Conservation (phyloP, 2,329 filamentous ascomycete genomes). For the Beauveria varroae region DNA sequence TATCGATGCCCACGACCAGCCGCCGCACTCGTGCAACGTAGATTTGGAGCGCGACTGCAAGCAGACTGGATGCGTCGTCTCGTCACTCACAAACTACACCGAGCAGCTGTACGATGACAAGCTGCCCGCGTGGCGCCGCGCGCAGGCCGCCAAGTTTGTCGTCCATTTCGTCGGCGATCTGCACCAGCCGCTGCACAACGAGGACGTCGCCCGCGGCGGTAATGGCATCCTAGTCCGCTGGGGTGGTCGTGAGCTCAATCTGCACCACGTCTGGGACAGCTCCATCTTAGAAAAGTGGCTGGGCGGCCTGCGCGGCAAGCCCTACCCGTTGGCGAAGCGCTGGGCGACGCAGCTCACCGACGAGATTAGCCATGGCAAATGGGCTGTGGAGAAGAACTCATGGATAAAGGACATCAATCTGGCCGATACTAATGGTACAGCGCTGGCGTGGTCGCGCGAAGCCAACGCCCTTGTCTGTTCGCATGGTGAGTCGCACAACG, state of each 20-base stretch:
- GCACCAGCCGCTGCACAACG: conserved; percentile 61
- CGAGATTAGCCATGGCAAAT: conserved; percentile 51
- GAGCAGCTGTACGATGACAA: conserved; percentile 39
- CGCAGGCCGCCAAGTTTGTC: conserved; percentile 58
- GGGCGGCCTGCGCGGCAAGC: conserved; percentile 43
- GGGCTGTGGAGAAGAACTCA: conserved; percentile 34
- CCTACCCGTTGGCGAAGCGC: conserved; percentile 40
- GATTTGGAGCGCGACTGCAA: conserved; percentile 56
- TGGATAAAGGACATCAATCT: conserved; percentile 55
- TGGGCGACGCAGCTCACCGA: conserved; percentile 51
- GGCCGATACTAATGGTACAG: conserved; percentile 44
- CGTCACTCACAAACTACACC: conserved; percentile 55
- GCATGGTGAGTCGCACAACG: conserved; percentile 38
- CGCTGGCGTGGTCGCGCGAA: conserved; percentile 56
- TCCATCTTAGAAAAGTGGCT: conserved; percentile 59
- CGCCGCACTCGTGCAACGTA: conserved; percentile 50
- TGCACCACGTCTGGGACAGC: conserved; percentile 69
- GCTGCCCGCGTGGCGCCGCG: conserved; percentile 38
- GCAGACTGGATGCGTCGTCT: conserved; percentile 53
- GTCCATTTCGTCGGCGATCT: conserved; percentile 64
- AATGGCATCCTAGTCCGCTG: conserved; percentile 62
- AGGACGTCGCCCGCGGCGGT: conserved; percentile 56
- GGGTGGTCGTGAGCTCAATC: conserved; percentile 49
- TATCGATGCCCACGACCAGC: conserved; percentile 60
- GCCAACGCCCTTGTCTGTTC: conserved; percentile 55